Base-by-base conservation (phyloP, 2,329 filamentous ascomycete genomes). In the Cryphonectria nitschkei region DNA sequence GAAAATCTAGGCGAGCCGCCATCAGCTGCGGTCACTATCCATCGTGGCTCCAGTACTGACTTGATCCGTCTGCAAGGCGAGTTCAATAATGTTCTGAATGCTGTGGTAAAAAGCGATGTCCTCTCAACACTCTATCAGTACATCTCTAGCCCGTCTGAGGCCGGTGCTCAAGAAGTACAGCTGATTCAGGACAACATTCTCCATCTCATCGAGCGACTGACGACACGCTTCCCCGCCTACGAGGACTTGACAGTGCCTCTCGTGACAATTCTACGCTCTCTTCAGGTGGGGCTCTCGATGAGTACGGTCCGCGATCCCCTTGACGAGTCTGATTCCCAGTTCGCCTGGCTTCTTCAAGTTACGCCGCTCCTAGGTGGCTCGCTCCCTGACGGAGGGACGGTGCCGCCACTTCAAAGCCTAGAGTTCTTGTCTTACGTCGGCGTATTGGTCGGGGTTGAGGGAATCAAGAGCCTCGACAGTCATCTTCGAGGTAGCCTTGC, bases 181-280 rank as follows among this genome's bases (percentile, higher is more conserved):
- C 82, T 89, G 1, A 80, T 89, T 22, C 83, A 83, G 68, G 83
- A 85, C 72, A 89, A 87, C 68, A 82, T 96, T n/a, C 82, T 84
- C 8, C 89, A 92, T 73, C 88, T 97, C 54, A 88, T 92, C 65
- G 83, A 86, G 68, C 88, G 95, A 61, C 85, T 99, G 9, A 86
- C 85, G 1, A 84, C 88, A 41, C 86, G 89, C 50, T 97, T 94
- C 77, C 87, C 90, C 54, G 89, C 90, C 19, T 98, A 98, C 76
- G 93, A 94, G 72, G 96, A 99, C 77, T 88, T 98, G 75, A 93
- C 92, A 0, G 85, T 88, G 61, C 95, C 94, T 4, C 87, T 94
- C 14, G 85, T 94, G 61, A 93, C 92, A 67, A 92, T 98, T 74
- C 84, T 98, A 60, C 89, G 92, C 70, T 93, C 93, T 75, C 83